Conservation (phyloP, 495 filamentous ascomycete species). For the Trypethelium eluteriae region DNA sequence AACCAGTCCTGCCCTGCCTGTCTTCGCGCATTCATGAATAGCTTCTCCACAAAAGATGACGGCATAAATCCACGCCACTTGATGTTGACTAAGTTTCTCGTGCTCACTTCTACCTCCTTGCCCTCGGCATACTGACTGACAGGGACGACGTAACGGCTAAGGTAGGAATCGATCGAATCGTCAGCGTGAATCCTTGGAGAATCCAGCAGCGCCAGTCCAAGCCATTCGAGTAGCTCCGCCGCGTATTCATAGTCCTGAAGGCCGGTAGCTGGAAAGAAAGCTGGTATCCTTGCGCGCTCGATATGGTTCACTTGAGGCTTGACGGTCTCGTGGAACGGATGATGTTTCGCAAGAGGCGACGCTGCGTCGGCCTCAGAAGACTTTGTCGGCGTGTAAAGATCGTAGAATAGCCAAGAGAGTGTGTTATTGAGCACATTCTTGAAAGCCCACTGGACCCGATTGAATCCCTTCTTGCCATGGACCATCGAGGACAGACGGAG, state of each 20-base stretch:
- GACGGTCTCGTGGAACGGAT: conserved; percentile 13
- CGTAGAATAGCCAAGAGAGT: conserved; percentile 74
- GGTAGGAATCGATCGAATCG: conserved; percentile 72
- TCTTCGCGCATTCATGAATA: conserved; percentile 28
- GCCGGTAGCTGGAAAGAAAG: conserved; percentile 8
- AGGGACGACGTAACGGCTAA: conserved; percentile 72
- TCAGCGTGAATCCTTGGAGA: conserved; percentile 60
- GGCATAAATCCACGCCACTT: conserved; percentile 35
- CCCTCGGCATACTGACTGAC: conserved; percentile 23
- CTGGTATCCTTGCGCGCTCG: conserved; percentile 12
- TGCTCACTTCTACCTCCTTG: neutral
- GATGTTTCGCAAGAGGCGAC: conserved; percentile 26
- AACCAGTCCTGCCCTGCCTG: conserved; percentile 28
- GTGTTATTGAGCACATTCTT: conserved; percentile 68
- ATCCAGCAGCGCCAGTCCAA: conserved; percentile 61
- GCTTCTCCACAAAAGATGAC: conserved; percentile 23
- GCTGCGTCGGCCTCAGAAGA: neutral
- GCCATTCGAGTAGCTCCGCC: conserved; percentile 71
- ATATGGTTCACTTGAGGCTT: conserved; percentile 11
- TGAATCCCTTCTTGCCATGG: conserved; percentile 86
- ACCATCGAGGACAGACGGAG: conserved; percentile 74
- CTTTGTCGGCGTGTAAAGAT: conserved; percentile 37
- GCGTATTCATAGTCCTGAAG: conserved; percentile 32
- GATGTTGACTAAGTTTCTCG: conserved; percentile 24
- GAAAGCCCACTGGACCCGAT: conserved; percentile 75